These are phyloP conservation scores for Suillus tomentosus DNA, from an alignment of 768 basidiomycete genomes.

Conservation along the genomic window DNA sequence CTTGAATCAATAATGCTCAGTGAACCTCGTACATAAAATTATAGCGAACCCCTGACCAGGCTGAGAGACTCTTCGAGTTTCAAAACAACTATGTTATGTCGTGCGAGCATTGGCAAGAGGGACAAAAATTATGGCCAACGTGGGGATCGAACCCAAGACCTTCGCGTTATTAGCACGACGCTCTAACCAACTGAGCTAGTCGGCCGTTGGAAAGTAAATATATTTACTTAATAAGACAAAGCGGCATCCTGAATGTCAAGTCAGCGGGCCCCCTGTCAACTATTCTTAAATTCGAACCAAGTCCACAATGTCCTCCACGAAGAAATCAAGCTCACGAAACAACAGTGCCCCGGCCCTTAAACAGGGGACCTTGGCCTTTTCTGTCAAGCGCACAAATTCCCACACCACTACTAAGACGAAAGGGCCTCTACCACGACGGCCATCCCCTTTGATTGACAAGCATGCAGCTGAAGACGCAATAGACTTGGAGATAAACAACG, in stretches of 20 bases:
- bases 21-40: too few species aligned
- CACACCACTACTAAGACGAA: conserved; percentile 21
- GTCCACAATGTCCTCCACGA: neutral
- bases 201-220: conserved; percentile 21
- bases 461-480: conserved; percentile 5
- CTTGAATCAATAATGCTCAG: too few species aligned
- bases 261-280: neutral
- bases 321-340: neutral
- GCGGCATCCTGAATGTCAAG: neutral
- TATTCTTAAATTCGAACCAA: conserved; percentile 3
- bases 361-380: conserved; percentile 49
- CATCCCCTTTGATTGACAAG: conserved; percentile 11
- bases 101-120: too few species aligned
- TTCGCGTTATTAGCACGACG: conserved; percentile 62
- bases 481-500: neutral
- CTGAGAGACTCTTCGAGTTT: too few species aligned
- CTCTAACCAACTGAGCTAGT: conserved; percentile 55
- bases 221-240: rapidly evolving
- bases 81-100: too few species aligned
- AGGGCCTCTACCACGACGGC: conserved; percentile 7
- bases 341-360: conserved; percentile 31
- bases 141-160: conserved; percentile 74
- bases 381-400: conserved; percentile 47
- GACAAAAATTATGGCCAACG: conserved; percentile 48
- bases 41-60: too few species aligned